Percentiles rank a stretch among this genome's conserved stretches.
These are phyloP conservation scores for Talaromyces piceae DNA, from an alignment of 2,329 filamentous ascomycete genomes.

Conservation along the genomic window DNA sequence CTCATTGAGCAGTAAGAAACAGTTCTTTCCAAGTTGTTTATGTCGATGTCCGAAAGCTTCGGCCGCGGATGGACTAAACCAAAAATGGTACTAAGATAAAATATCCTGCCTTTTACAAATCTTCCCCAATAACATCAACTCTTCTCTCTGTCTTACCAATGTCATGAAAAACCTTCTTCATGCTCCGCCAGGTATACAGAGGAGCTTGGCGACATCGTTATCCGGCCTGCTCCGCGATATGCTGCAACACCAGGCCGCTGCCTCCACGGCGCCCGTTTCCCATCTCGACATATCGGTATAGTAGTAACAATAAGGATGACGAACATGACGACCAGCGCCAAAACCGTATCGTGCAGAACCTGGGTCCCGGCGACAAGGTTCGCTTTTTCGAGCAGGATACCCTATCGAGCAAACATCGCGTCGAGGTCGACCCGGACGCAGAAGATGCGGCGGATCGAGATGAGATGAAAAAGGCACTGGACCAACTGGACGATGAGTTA, in stretches of 20 bases:
- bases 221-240: slow-evolving; percentile 26
- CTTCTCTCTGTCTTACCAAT: slow-evolving; percentile 16
- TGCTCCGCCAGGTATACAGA: slow-evolving; percentile 38
- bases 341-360: too few relatives aligned
- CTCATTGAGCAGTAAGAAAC: not conserved
- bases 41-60: too few relatives aligned
- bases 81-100: not conserved
- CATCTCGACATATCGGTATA: slow-evolving; percentile 21
- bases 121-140: not conserved
- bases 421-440: slow-evolving; percentile 32
- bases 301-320: too few relatives aligned
- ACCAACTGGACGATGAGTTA: slow-evolving; percentile 34
- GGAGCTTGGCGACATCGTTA: slow-evolving; percentile 39
- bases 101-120: not conserved
- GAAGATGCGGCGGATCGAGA: slow-evolving; percentile 31
- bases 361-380: slow-evolving; percentile 34
- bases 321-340: slow-evolving; percentile 20
- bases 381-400: slow-evolving; percentile 38
- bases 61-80: slow-evolving; percentile 9
- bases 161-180: slow-evolving; percentile 29
- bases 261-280: slow-evolving; percentile 25
- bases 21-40: too few relatives aligned
- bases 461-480: slow-evolving; percentile 30
- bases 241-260: slow-evolving; percentile 19
- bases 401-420: slow-evolving; percentile 26